phyloP scores from a whole-genome alignment of 2,329 filamentous ascomycete species.

The Diaporthe ilicicola region DNA sequence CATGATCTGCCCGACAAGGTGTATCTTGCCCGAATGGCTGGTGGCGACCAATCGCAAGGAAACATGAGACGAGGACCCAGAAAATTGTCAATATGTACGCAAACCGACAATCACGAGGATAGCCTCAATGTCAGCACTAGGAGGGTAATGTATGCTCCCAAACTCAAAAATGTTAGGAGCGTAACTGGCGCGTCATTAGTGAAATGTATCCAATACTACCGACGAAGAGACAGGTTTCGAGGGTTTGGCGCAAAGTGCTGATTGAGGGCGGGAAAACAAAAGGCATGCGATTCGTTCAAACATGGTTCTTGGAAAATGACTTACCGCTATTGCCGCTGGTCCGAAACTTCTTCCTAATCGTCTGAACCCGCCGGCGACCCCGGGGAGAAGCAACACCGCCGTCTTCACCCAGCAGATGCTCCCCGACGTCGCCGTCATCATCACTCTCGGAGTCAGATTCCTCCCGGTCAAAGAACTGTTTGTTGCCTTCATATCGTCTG shows the following conservation, averaged over 20 bases:
- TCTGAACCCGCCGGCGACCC: slow-evolving; percentile 44
- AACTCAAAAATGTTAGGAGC: slow-evolving; percentile 63
- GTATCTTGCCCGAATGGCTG: neutral
- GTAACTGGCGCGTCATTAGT: slow-evolving; percentile 50
- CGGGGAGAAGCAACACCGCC: slow-evolving; percentile 33
- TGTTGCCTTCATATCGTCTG: slow-evolving; percentile 88
- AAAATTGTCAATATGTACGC: neutral
- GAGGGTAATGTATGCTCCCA: slow-evolving; percentile 65
- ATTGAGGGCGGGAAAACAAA: neutral
- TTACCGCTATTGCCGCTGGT: slow-evolving; percentile 66
- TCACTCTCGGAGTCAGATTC: slow-evolving; percentile 44
- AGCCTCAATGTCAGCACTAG: slow-evolving; percentile 63
- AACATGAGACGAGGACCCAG: neutral
- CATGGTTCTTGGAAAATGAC: neutral
- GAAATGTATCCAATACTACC: neutral
- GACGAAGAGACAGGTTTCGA: neutral
- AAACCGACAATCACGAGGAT: slow-evolving; percentile 24
- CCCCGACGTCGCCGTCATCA: slow-evolving; percentile 37
- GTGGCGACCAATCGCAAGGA: slow-evolving; percentile 4
- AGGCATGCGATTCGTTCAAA: neutral
- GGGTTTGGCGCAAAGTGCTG: neutral
- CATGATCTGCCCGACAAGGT: slow-evolving; percentile 28
- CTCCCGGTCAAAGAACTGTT: slow-evolving; percentile 83
- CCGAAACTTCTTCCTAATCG: slow-evolving; percentile 64
- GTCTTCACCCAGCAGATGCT: neutral